phyloP scores from a whole-genome alignment of 257 asterid species.

The Osmanthus fragrans region DNA sequence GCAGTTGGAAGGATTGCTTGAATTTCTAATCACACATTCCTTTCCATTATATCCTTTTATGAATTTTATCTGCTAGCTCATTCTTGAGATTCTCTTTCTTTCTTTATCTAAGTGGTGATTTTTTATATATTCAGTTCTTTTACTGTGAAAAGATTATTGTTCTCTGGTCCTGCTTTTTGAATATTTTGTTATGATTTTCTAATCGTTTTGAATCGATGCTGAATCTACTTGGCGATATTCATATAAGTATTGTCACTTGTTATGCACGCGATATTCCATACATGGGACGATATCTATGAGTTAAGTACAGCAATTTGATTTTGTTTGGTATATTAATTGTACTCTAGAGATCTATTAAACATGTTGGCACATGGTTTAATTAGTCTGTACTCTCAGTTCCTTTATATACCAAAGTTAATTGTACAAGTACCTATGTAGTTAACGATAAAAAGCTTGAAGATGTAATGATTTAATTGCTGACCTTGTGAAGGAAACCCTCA shows the following conservation, averaged over 20 bases:
- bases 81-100: constrained; percentile 23
- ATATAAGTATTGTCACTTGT: not conserved
- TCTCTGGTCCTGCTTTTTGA: constrained; percentile 19
- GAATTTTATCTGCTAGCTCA: constrained; percentile 19
- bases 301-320: not conserved
- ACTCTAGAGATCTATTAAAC: not conserved
- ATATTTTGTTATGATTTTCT: not conserved
- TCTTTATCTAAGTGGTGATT: constrained; percentile 29
- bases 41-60: constrained; percentile 15
- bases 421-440: not conserved
- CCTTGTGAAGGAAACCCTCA: not conserved
- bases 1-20: constrained; percentile 15
- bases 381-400: not conserved
- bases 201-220: not conserved
- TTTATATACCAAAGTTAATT: not conserved
- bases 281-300: not conserved
- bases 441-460: not conserved
- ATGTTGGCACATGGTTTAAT: not conserved
- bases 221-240: not conserved
- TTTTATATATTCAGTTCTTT: constrained; percentile 7
- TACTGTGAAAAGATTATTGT: not conserved
- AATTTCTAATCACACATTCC: constrained; percentile 24
- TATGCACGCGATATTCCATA: not conserved
- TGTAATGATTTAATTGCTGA: not conserved
- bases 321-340: not conserved